Evolutionary conservation across 225 moss, liverwort and hornwort genomes (phyloP), one percentile per base, ranked within the genome.

Genomic region (Polytrichum commune): DNA sequence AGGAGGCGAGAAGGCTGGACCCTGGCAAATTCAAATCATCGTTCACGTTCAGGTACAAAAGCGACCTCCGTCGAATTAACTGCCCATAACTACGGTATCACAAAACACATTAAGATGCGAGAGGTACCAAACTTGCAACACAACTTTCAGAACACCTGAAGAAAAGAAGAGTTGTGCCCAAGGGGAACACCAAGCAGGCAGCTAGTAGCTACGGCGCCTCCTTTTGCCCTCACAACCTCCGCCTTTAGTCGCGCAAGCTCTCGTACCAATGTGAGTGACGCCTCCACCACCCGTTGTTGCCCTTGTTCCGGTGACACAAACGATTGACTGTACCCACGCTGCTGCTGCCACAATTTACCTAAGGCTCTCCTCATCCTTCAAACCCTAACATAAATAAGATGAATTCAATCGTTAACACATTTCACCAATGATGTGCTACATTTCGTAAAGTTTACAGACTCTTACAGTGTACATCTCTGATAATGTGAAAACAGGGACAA

Each of bases 111-210:
- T 23, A n/a, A 6, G 10, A n/a, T 25, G 7, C 6, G 3, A 10
- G 25, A n/a, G 6, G 2, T 60, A 2, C 60, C 10, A 54, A 26
- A 6, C 20, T 24, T 55, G 2, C 46, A 5, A 1, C 38, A 25
- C 30, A 38, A 56, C 35, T 27, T 28, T 8, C 64, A 24, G 55
- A 55, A 38, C 60, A 83, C 86, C 86, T 98, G 98, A 55, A 98
- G 93, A 72, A 90, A 98, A 54, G 98, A 98, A 10, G 98, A 98
- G 69, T 98, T 95, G 73, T 98, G 98, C 5, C 98, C 98, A 74
- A 98, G 69, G 1, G 98, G 98, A 1, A 98, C 91, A 70, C 98
- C 98, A 7, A 98, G 93, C 78, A 98, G 78, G 60, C 98, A 98
- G 63, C 93, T 69, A 64, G 95, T 95, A 26, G 93, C 93, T 55